Evolutionary conservation across 768 basidiomycete species (phyloP).

Genomic region (Tricholoma hemisulphureum): DNA sequence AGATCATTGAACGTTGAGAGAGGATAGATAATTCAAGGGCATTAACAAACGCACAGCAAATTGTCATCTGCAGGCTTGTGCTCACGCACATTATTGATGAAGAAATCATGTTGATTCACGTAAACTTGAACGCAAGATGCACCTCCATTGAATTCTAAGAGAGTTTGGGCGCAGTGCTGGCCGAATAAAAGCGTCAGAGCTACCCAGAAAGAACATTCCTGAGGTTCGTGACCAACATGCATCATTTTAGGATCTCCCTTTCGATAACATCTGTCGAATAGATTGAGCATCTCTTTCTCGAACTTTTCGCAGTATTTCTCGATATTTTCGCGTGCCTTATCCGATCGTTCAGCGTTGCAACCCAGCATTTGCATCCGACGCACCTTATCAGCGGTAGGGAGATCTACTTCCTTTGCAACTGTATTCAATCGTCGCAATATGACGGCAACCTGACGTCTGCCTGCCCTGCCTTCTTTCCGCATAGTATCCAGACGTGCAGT

Average conservation of each 20-base stretch:
- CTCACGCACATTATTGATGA: slow-evolving; percentile 88
- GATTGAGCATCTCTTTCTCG: slow-evolving; percentile 95
- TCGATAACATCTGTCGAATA: slow-evolving; percentile 94
- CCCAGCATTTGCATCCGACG: slow-evolving; percentile 6
- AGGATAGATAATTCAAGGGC: background rate
- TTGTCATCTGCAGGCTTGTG: slow-evolving; percentile 53
- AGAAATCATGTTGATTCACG: slow-evolving; percentile 99
- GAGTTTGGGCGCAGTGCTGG: slow-evolving; percentile 94
- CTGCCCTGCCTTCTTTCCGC: slow-evolving; percentile 86
- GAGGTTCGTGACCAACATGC: slow-evolving; percentile 60
- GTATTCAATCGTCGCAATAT: slow-evolving; percentile 81
- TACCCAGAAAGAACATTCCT: background rate
- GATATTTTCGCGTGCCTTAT: slow-evolving; percentile 85
- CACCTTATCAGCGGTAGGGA: slow-evolving; percentile 80
- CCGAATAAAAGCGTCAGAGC: background rate
- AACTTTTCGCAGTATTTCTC: slow-evolving; percentile 98
- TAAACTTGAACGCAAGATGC: slow-evolving; percentile 97
- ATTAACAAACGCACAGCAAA: slow-evolving; percentile 44
- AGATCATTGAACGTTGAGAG: background rate
- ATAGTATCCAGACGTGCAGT: slow-evolving; percentile 70
- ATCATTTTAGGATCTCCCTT: slow-evolving; percentile 99
- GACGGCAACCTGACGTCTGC: slow-evolving; percentile 84
- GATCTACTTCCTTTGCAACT: slow-evolving; percentile 91
- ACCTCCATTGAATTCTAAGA: slow-evolving; percentile 97
- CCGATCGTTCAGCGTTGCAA: background rate